A percentile compares a stretch with the other conserved stretches of the same genome.
Evolutionary conservation across 139 green algal genomes (phyloP).

Genomic region (Pleodorina starrii): DNA sequence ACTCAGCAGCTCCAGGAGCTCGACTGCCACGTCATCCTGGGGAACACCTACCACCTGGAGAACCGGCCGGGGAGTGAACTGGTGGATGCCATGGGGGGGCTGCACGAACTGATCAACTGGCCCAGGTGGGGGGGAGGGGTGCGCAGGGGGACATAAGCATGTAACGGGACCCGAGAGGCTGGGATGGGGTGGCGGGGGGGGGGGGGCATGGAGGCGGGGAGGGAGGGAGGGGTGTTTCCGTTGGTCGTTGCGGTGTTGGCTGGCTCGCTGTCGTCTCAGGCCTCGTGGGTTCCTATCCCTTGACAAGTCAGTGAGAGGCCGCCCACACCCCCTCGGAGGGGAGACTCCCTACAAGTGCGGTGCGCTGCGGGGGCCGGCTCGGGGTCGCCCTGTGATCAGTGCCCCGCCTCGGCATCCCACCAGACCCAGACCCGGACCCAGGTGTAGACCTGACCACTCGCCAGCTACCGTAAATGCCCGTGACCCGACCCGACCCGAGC

Average conservation of each 20-base stretch:
- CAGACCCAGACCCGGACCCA: too few species aligned
- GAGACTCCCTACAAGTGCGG: too few species aligned
- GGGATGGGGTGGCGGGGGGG: not conserved
- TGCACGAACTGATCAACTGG: constrained; percentile 97
- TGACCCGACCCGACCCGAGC: too few species aligned
- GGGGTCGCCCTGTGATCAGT: too few species aligned
- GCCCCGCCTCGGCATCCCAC: too few species aligned
- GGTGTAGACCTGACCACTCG: too few species aligned
- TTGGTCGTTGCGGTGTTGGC: not conserved
- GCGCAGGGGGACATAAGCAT: not conserved
- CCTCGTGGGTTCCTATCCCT: too few species aligned
- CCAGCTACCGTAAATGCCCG: too few species aligned
- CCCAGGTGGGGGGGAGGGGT: constrained; percentile 32
- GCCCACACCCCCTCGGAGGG: too few species aligned
- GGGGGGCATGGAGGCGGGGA: not conserved
- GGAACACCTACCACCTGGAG: constrained; percentile 97
- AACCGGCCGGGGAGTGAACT: constrained; percentile 70
- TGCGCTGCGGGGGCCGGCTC: too few species aligned
- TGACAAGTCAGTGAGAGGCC: too few species aligned
- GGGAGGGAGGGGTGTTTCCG: not conserved
- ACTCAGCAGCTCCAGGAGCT: constrained; percentile 82
- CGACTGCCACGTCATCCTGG: constrained; percentile 93
- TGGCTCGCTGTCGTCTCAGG: too few species aligned
- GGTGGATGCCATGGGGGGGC: constrained; percentile 84
- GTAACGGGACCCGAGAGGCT: not conserved